These are phyloP conservation scores for Ogataea corticis DNA, from an alignment of 805 yeast species.

Conservation along the genomic window DNA sequence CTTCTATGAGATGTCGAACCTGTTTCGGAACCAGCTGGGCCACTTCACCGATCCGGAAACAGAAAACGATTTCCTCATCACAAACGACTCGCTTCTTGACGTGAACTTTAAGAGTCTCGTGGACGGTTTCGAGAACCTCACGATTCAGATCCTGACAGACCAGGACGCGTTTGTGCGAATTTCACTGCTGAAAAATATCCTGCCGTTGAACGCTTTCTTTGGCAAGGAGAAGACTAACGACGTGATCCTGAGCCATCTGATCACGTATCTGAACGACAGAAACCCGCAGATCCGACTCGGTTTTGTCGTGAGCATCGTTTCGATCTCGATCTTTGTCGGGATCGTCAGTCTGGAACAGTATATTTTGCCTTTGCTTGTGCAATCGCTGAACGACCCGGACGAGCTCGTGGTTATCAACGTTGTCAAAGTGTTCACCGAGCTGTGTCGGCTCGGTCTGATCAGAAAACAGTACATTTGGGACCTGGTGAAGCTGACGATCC, in stretches of 20 bases:
- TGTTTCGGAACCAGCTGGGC: conserved; percentile 39
- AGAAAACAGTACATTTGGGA: conserved; percentile 55
- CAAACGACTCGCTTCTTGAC: conserved; percentile 36
- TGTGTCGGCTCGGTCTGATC: conserved; percentile 58
- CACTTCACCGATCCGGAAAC: conserved; percentile 44
- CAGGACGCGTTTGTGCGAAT: conserved; percentile 63
- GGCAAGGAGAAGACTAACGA: conserved; percentile 90
- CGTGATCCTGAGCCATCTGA: conserved; percentile 82
- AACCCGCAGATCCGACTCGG: conserved; percentile 65
- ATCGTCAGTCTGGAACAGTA: conserved; percentile 82
- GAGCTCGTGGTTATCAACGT: conserved; percentile 77
- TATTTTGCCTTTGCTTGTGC: conserved; percentile 79
- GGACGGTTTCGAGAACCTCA: conserved; percentile 61
- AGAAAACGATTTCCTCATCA: conserved; percentile 38
- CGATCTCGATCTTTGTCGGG: conserved; percentile 80
- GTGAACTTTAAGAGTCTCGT: conserved; percentile 46
- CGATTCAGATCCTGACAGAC: conserved; percentile 70
- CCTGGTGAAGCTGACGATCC: conserved; percentile 48
- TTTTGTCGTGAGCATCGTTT: conserved; percentile 69
- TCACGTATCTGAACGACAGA: conserved; percentile 85
- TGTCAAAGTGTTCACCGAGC: conserved; percentile 54
- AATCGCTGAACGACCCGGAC: conserved; percentile 81
- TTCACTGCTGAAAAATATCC: conserved; percentile 67
- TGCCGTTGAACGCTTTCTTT: conserved; percentile 76
- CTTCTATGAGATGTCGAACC: conserved; percentile 61